phyloP scores from a whole-genome alignment of 2,329 filamentous ascomycete species.

The Monosporascus sp. region DNA sequence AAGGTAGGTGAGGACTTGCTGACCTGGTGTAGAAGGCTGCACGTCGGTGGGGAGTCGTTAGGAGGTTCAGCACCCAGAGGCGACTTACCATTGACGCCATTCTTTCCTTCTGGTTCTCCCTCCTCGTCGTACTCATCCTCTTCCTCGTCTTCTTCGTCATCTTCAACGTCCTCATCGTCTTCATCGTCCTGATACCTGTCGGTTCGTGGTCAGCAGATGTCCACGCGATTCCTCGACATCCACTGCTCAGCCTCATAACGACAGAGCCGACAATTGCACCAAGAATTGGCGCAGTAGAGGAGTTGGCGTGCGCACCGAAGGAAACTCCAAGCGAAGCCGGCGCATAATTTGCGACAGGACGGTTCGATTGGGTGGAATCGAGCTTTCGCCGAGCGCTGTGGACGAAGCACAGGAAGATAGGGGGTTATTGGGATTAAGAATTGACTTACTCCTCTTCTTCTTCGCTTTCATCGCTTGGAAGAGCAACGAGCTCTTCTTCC shows the following conservation, averaged over 20 bases:
- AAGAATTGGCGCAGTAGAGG: slow-evolving; percentile 4
- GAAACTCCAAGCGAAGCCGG: slow-evolving; percentile 10
- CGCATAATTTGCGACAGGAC: slow-evolving; percentile 12
- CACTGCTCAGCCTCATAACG: not conserved
- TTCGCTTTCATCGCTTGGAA: slow-evolving; percentile 30
- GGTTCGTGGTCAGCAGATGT: slow-evolving; percentile 9
- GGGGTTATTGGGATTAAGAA: not conserved
- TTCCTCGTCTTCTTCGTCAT: slow-evolving; percentile 26
- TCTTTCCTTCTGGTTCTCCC: slow-evolving; percentile 22
- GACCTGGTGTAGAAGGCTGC: too few relatives aligned
- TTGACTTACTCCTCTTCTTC: slow-evolving; percentile 31
- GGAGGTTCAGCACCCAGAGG: not conserved
- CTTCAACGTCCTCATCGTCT: slow-evolving; percentile 26
- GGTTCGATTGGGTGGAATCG: not conserved
- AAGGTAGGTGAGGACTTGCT: not conserved
- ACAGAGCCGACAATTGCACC: not conserved
- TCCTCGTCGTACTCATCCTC: slow-evolving; percentile 26
- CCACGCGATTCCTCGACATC: not conserved
- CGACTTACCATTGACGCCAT: slow-evolving; percentile 26
- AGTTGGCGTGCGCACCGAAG: slow-evolving; percentile 3
- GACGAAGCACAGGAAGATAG: not conserved
- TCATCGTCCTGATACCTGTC: slow-evolving; percentile 28
- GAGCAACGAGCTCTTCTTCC: slow-evolving; percentile 29
- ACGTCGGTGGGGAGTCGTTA: not conserved
- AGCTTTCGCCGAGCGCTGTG: not conserved